phyloP scores from a whole-genome alignment of 192 early-diverging fungal species.

The Powellomyces hirtus region DNA sequence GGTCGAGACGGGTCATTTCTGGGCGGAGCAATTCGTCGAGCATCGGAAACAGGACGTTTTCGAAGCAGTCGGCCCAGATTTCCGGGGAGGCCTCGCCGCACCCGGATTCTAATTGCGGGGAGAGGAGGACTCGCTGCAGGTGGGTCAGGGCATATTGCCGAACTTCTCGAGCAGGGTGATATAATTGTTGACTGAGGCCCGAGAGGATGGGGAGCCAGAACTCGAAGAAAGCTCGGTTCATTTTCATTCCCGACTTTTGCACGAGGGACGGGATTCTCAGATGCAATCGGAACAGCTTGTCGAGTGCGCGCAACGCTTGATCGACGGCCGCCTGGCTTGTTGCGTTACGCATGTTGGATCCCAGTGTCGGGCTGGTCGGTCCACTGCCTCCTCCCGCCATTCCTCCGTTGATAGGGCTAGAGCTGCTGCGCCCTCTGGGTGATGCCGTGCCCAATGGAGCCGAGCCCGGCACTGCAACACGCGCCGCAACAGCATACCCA shows the following conservation, averaged over 20 bases:
- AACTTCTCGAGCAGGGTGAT: constrained; percentile 72
- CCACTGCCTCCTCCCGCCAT: background rate
- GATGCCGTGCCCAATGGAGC: background rate
- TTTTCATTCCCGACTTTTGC: constrained; percentile 28
- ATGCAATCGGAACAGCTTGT: constrained; percentile 65
- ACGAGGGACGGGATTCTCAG: constrained; percentile 52
- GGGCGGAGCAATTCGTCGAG: constrained; percentile 80
- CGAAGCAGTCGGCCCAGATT: constrained; percentile 69
- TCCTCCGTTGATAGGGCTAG: background rate
- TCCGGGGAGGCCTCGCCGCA: constrained; percentile 8
- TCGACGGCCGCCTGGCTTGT: constrained; percentile 52
- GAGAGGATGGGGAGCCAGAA: constrained; percentile 80
- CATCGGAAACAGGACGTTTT: constrained; percentile 84
- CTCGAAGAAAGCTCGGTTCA: constrained; percentile 61
- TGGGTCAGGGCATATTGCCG: constrained; percentile 78
- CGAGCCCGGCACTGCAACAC: background rate
- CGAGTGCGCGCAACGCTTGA: constrained; percentile 64
- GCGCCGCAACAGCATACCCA: constrained; percentile 57
- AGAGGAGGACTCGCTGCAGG: constrained; percentile 74
- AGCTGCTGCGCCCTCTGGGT: background rate
- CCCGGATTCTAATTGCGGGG: constrained; percentile 49
- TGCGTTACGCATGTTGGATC: background rate
- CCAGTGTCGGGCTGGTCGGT: background rate
- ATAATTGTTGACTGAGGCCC: constrained; percentile 71
- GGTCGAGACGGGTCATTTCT: constrained; percentile 59